phyloP scores from a whole-genome alignment of 768 basidiomycete species.

The Lentinula sp. region DNA sequence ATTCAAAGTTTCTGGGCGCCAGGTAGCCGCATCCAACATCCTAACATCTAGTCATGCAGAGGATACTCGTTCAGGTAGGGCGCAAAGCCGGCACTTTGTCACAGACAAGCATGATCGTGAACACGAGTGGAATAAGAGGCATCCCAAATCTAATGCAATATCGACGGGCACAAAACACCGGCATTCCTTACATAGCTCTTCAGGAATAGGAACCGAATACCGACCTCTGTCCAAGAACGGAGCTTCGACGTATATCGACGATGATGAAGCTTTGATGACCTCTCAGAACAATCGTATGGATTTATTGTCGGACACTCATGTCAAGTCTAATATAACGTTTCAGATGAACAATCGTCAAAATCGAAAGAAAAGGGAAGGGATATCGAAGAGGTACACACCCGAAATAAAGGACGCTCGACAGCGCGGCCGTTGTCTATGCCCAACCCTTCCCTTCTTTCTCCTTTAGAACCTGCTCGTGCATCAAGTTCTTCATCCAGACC shows the following conservation, averaged over 20 bases:
- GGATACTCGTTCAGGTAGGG: not conserved
- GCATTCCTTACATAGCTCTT: slow-evolving; percentile 12
- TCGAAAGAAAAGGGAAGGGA: slow-evolving; percentile 39
- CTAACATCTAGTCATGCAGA: not conserved
- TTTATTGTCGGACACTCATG: not conserved
- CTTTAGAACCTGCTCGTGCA: slow-evolving; percentile 25
- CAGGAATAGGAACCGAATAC: slow-evolving; percentile 1
- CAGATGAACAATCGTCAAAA: slow-evolving; percentile 39
- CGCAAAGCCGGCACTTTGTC: not conserved
- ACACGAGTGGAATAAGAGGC: slow-evolving; percentile 38
- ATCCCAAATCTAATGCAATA: slow-evolving; percentile 11
- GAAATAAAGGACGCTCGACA: slow-evolving; percentile 42
- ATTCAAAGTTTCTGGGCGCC: not conserved
- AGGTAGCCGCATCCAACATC: not conserved
- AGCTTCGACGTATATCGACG: slow-evolving; percentile 22
- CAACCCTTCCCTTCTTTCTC: slow-evolving; percentile 33
- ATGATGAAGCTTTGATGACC: slow-evolving; percentile 33
- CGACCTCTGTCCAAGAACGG: not conserved
- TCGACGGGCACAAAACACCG: slow-evolving; percentile 18
- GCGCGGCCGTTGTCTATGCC: slow-evolving; percentile 10
- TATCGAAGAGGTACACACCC: slow-evolving; percentile 45
- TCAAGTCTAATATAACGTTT: not conserved
- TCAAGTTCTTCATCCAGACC: slow-evolving; percentile 34
- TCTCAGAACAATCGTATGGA: slow-evolving; percentile 52
- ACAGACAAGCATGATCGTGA: slow-evolving; percentile 18